These are phyloP conservation scores for Astraeus odoratus DNA, from an alignment of 768 basidiomycete species.

Conservation along the genomic window DNA sequence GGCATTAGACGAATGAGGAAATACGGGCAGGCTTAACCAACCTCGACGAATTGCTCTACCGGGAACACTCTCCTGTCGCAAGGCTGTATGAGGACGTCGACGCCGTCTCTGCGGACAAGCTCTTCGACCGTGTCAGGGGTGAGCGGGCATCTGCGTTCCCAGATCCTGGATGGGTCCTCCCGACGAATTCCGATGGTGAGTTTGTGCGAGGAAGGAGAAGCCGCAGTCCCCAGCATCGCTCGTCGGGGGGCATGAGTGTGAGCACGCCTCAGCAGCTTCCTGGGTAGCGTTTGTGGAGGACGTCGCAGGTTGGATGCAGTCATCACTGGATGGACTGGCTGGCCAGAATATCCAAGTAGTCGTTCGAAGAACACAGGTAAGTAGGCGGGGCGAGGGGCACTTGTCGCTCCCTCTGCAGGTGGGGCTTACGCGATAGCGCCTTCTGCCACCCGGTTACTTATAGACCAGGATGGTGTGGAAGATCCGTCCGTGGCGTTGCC, in stretches of 20 bases:
- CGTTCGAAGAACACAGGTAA: too few species aligned
- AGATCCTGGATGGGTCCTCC: slow-evolving; percentile 74
- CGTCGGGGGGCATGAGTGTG: slow-evolving; percentile 11
- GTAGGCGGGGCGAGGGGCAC: too few species aligned
- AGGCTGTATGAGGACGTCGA: slow-evolving; percentile 66
- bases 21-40: slow-evolving; percentile 23
- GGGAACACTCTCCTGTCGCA: slow-evolving; percentile 73
- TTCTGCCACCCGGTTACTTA: neutral
- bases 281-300: neutral
- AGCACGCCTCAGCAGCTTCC: slow-evolving; percentile 11
- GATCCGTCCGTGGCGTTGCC: too few species aligned
- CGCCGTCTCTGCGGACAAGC: slow-evolving; percentile 48
- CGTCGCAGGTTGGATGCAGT: too few species aligned
- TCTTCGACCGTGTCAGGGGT: slow-evolving; percentile 67
- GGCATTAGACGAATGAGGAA: neutral
- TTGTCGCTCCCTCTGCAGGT: too few species aligned
- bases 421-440: neutral
- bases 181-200: slow-evolving; percentile 55
- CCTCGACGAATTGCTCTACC: slow-evolving; percentile 57
- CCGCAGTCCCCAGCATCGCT: slow-evolving; percentile 16
- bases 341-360: too few species aligned
- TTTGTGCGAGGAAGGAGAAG: slow-evolving; percentile 15
- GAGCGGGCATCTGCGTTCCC: slow-evolving; percentile 83
- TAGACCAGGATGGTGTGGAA: too few species aligned
- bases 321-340: too few species aligned